Evolutionary conservation across 495 filamentous ascomycete species (phyloP).

Genomic region (Lasiosphaeria ovina): DNA sequence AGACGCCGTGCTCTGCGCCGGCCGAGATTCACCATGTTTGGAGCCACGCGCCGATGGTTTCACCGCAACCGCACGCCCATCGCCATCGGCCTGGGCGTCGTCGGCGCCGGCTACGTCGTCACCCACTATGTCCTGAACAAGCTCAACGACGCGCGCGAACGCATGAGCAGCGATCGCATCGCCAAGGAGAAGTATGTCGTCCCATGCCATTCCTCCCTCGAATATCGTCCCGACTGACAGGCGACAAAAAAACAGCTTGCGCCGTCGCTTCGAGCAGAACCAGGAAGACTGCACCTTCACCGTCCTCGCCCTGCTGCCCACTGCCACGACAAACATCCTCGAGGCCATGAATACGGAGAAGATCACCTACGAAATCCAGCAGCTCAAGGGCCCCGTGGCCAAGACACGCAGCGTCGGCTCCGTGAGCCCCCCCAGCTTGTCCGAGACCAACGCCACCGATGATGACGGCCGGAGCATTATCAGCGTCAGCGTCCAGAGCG

Average conservation of each 20-base stretch:
- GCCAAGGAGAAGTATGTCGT: conserved; percentile 85
- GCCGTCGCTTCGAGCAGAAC: conserved; percentile 95
- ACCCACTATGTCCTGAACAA: conserved; percentile 89
- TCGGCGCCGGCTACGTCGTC: conserved; percentile 88
- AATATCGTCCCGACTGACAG: too few relatives aligned
- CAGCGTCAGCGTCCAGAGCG: conserved; percentile 64
- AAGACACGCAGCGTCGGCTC: conserved; percentile 63
- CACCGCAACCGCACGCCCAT: conserved; percentile 87
- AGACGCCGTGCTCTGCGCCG: too few relatives aligned
- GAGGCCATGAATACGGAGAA: conserved; percentile 85
- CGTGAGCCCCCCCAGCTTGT: conserved; percentile 66
- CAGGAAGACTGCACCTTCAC: conserved; percentile 98
- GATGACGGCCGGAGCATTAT: conserved; percentile 77
- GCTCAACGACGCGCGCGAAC: conserved; percentile 87
- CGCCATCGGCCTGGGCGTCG: conserved; percentile 78
- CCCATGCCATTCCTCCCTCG: not conserved
- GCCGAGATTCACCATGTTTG: conserved; percentile 61
- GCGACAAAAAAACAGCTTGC: conserved; percentile 44
- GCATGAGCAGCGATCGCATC: conserved; percentile 92
- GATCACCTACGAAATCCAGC: conserved; percentile 85
- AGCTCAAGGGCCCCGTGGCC: conserved; percentile 79
- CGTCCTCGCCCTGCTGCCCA: conserved; percentile 91
- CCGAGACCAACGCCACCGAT: conserved; percentile 54
- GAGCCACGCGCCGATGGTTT: conserved; percentile 81
- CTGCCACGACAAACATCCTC: conserved; percentile 83